Evolutionary conservation across 306 rosid genomes (phyloP).

Genomic region (Pterocarpus macrocarpus): DNA sequence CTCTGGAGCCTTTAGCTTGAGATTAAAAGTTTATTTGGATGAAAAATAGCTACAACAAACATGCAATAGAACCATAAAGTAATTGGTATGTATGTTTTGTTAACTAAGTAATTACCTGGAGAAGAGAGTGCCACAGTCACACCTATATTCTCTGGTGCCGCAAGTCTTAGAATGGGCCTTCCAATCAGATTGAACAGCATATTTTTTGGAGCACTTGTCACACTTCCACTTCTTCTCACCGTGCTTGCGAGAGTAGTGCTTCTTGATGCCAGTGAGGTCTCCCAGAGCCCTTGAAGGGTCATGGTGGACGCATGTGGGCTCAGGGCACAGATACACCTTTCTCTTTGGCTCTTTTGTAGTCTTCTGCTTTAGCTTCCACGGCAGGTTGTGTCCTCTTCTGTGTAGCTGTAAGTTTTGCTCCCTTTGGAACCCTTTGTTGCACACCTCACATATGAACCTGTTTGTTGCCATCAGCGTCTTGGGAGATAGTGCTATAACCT

Average conservation of each 20-base stretch:
- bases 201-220: conserved; percentile 83
- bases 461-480: conserved; percentile 97
- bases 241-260: conserved; percentile 86
- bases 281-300: conserved; percentile 96
- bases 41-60: conserved; percentile 1
- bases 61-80: background rate
- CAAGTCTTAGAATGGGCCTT: conserved; percentile 97
- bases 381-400: conserved; percentile 96
- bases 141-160: conserved; percentile 88
- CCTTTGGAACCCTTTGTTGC: conserved; percentile 97
- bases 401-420: conserved; percentile 94
- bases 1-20: no score
- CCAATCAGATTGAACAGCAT: conserved; percentile 97
- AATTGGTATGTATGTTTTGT: background rate
- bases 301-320: conserved; percentile 90
- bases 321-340: conserved; percentile 91
- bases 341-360: conserved; percentile 78
- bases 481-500: conserved; percentile 90
- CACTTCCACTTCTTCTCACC: conserved; percentile 99
- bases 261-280: conserved; percentile 90
- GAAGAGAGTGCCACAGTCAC: conserved; percentile 98
- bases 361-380: conserved; percentile 96
- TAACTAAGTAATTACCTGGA: conserved; percentile 63
- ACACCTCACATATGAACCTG: conserved; percentile 93
- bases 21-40: no score